A percentile compares a stretch with the other conserved stretches of the same genome.
Conservation (phyloP, 768 basidiomycete genomes). For the Lentinula sp. region DNA sequence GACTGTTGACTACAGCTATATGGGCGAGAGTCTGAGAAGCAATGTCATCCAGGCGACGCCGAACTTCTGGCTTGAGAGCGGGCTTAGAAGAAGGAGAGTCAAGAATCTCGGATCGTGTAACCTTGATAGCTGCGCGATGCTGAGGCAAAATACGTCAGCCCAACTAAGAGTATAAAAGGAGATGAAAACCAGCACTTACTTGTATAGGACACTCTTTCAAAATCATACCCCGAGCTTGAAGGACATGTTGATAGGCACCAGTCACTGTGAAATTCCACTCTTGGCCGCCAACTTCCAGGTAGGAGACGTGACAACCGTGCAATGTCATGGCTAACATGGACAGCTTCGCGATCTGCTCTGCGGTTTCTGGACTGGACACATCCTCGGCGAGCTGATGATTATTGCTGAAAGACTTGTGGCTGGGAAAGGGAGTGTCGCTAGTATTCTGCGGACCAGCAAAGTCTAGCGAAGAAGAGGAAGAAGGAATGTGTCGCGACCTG, state of each 20-base stretch:
- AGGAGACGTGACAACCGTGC: constrained; percentile 82
- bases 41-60: constrained; percentile 86
- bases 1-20: constrained; percentile 89
- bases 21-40: constrained; percentile 89
- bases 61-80: constrained; percentile 74
- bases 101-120: constrained; percentile 88
- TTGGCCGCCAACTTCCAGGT: constrained; percentile 64
- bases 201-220: constrained; percentile 86
- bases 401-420: constrained; percentile 28
- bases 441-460: constrained; percentile 35
- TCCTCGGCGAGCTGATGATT: constrained; percentile 2
- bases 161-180: constrained; percentile 5
- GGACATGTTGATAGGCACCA: constrained; percentile 89
- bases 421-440: constrained; percentile 31
- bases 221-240: constrained; percentile 83
- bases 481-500: constrained; percentile 65
- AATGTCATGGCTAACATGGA: constrained; percentile 72
- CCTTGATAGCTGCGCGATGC: constrained; percentile 85
- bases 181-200: constrained; percentile 32
- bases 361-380: constrained; percentile 11
- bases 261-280: constrained; percentile 89
- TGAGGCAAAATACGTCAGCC: constrained; percentile 23
- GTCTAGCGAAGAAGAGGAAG: constrained; percentile 59
- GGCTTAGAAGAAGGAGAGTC: constrained; percentile 79
- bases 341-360: constrained; percentile 32